Evolutionary conservation across 2,329 filamentous ascomycete genomes (phyloP), one percentile per base, ranked within the genome.

Genomic region (Aureobasidium uvarum): DNA sequence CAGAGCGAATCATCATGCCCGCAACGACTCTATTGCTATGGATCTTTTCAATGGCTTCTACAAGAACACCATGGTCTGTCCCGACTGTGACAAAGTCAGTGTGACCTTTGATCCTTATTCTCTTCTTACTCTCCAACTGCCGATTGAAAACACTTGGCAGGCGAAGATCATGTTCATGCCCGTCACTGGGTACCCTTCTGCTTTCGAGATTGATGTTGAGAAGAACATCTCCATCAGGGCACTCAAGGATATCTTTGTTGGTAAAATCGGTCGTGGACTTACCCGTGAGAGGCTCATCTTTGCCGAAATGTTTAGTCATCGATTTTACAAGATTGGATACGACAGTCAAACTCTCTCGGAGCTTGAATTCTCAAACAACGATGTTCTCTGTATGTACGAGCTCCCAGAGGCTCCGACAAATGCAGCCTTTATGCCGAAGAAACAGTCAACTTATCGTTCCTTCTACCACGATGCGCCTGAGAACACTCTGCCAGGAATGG

Each of bases 81-180:
- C 95, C 0, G 85, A 84, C 8, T 99, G 95, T 76, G 85, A 89
- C 71, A 99, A 98, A 79, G 90, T 98, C 77, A 97, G 93, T 84
- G 96, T 99, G 72, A 98, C 95, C 0, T 99, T 99, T 73, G 95
- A 99, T 75, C 95, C 95, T 0, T 99, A 96, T 81, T 97, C 92
- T 76, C 95, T 96, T 69, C 80, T 99, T 66, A 97, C 95, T 0
- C 81, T 99, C 28, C 95, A 96, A 66, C 81, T 99, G 39, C 95
- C 95, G 0, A 86, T 96, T 64, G 89, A 95, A 75, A 92, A 89
- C 69, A 84, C 91, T 51, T 96, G 92, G 89, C 83, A 81, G 66
- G 89, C 89, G 69, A 82, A 84, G 1, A 81, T 98, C 70, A 88
- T 85, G 64, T 97, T 90, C 74, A 89, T 91, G 67, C 92, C 93